Percentiles rank a stretch among this genome's conserved stretches.
Conservation (phyloP, 129 eudicot species). For the Tanacetum coccineum region DNA sequence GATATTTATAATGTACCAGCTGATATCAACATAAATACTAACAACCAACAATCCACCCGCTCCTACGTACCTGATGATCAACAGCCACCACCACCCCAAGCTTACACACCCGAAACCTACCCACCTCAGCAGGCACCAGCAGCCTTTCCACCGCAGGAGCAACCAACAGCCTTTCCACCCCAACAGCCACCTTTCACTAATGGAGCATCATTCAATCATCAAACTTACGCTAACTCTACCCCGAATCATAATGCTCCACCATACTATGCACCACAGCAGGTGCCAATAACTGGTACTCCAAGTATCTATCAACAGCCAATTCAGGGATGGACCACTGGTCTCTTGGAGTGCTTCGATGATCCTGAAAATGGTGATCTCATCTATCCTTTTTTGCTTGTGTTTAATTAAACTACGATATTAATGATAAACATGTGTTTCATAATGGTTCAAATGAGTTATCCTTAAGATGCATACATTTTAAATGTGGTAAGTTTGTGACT, state of each 20-base stretch:
- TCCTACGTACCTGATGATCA: neutral
- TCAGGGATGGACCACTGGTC: conserved; percentile 29
- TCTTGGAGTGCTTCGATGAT: conserved; percentile 35
- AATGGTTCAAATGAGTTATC: too few species aligned
- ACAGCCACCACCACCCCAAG: neutral
- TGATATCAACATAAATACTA: too few species aligned
- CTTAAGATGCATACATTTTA: too few species aligned
- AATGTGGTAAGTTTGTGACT: too few species aligned
- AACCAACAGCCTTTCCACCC: too few species aligned
- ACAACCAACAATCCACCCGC: conserved; percentile 9
- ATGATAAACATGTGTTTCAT: neutral
- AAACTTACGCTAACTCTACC: neutral
- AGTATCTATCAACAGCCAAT: neutral
- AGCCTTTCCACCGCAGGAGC: conserved; percentile 12
- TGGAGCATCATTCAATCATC: conserved; percentile 7
- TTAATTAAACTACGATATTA: neutral
- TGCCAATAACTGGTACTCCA: neutral
- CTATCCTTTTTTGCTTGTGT: neutral
- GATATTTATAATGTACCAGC: too few species aligned
- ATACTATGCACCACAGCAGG: conserved; percentile 1
- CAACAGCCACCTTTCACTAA: conserved; percentile 5
- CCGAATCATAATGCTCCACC: conserved; percentile 16
- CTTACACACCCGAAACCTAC: conserved; percentile 9
- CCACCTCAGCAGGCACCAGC: conserved; percentile 20
- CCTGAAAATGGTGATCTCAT: conserved; percentile 32